Percentiles rank a stretch among this genome's conserved stretches.
These are phyloP conservation scores for Ophioceras dolichostomum DNA, from an alignment of 2,329 filamentous ascomycete genomes.

Conservation along the genomic window DNA sequence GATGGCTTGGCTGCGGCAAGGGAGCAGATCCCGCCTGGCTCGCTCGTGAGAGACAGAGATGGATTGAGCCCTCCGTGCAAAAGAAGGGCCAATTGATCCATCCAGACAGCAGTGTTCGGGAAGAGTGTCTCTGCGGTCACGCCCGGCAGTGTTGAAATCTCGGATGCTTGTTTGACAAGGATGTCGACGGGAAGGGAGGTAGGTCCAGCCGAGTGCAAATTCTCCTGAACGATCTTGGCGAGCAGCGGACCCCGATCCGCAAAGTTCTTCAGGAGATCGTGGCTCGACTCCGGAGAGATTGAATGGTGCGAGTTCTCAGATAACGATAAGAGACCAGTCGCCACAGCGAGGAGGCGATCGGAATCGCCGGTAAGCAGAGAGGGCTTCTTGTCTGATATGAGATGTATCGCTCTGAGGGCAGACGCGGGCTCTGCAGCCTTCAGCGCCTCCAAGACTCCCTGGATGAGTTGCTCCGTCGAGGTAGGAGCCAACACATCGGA, in stretches of 20 bases:
- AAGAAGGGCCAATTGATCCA: slow-evolving; percentile 43
- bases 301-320: no score
- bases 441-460: slow-evolving; percentile 15
- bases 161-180: slow-evolving; percentile 33
- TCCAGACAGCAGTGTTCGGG: slow-evolving; percentile 55
- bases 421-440: slow-evolving; percentile 10
- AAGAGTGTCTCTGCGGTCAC: slow-evolving; percentile 37
- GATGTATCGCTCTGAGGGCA: slow-evolving; percentile 32
- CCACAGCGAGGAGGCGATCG: slow-evolving; percentile 32
- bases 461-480: slow-evolving; percentile 16
- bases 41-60: slow-evolving; percentile 62
- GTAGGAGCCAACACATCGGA: slow-evolving; percentile 25
- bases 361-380: slow-evolving; percentile 30
- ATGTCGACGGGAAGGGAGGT: slow-evolving; percentile 42
- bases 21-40: slow-evolving; percentile 57
- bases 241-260: slow-evolving; percentile 29
- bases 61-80: slow-evolving; percentile 39
- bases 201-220: slow-evolving; percentile 34
- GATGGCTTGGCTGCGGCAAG: slow-evolving; percentile 25
- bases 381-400: slow-evolving; percentile 31
- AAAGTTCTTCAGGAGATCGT: slow-evolving; percentile 28
- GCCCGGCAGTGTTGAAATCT: slow-evolving; percentile 21
- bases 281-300: no score
- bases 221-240: slow-evolving; percentile 39
- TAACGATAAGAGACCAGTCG: slow-evolving; percentile 39